phyloP scores from a whole-genome alignment of 2,329 filamentous ascomycete species.

The Taxawa tesnikishii region DNA sequence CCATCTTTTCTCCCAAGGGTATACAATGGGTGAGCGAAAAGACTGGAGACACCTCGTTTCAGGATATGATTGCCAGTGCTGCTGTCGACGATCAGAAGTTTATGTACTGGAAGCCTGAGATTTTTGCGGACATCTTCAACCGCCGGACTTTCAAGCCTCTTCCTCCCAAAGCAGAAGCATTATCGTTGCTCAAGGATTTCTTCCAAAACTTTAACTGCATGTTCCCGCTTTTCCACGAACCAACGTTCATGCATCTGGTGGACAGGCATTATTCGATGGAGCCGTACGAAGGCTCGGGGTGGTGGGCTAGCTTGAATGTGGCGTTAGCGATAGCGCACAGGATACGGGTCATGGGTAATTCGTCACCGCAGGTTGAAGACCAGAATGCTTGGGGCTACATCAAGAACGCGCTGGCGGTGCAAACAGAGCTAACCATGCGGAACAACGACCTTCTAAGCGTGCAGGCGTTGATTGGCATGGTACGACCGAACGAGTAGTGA shows the following conservation, averaged over 20 bases:
- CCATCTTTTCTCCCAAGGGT: slow-evolving; percentile 95
- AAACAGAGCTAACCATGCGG: slow-evolving; percentile 86
- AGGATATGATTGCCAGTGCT: slow-evolving; percentile 88
- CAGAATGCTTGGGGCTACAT: slow-evolving; percentile 90
- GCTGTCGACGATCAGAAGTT: slow-evolving; percentile 82
- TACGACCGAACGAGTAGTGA: slow-evolving; percentile 22
- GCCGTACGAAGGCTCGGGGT: slow-evolving; percentile 88
- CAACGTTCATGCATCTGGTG: slow-evolving; percentile 95
- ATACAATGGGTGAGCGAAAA: slow-evolving; percentile 98
- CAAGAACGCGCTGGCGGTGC: slow-evolving; percentile 91
- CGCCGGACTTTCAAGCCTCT: slow-evolving; percentile 72
- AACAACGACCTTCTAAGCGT: slow-evolving; percentile 93
- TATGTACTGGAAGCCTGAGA: slow-evolving; percentile 96
- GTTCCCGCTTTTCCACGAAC: slow-evolving; percentile 94
- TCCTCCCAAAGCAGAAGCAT: slow-evolving; percentile 73
- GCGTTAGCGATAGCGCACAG: slow-evolving; percentile 87
- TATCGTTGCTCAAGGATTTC: slow-evolving; percentile 82
- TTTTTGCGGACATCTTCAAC: slow-evolving; percentile 85
- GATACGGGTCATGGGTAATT: slow-evolving; percentile 86
- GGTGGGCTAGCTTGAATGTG: slow-evolving; percentile 97
- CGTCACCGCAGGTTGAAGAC: slow-evolving; percentile 83
- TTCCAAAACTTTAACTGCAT: slow-evolving; percentile 99
- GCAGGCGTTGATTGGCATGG: slow-evolving; percentile 85
- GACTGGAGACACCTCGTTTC: slow-evolving; percentile 90
- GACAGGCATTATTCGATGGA: slow-evolving; percentile 87